phyloP scores from a whole-genome alignment of 352 stramenopile genomes.

The Pythium biforme region DNA sequence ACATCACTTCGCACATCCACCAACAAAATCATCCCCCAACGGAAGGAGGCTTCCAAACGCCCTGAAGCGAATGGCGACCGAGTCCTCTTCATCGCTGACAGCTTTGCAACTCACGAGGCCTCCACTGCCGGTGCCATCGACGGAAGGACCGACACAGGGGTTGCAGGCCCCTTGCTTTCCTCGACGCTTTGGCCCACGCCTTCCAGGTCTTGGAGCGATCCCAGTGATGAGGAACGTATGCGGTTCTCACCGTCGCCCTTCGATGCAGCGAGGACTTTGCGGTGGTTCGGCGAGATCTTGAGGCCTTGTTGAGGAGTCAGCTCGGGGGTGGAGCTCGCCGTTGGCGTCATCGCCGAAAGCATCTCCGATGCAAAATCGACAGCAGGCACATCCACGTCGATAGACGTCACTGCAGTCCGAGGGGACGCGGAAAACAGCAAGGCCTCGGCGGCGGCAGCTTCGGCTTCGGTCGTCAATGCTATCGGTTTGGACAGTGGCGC shows the following conservation, averaged over 20 bases:
- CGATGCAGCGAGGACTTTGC: constrained; percentile 38
- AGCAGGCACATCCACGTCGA: constrained; percentile 13
- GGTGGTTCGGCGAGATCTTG: constrained; percentile 51
- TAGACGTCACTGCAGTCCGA: not conserved
- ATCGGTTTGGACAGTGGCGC: not conserved
- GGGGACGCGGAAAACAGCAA: constrained; percentile 19
- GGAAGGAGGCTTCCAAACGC: not conserved
- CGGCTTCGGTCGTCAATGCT: constrained; percentile 5
- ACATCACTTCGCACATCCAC: not conserved
- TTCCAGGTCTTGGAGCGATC: constrained; percentile 36
- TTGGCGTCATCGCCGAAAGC: constrained; percentile 34
- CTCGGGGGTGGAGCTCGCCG: constrained; percentile 22
- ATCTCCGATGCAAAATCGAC: not conserved
- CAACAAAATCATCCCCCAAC: not conserved
- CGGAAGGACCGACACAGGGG: not conserved
- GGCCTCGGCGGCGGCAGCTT: constrained; percentile 17
- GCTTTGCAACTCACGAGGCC: not conserved
- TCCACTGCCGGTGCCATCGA: not conserved
- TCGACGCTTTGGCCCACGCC: not conserved
- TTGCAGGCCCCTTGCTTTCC: not conserved
- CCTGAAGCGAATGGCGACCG: not conserved
- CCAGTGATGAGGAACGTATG: constrained; percentile 39
- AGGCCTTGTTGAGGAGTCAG: constrained; percentile 14
- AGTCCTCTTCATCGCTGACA: not conserved
- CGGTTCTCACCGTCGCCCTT: constrained; percentile 36